Percentiles rank a stretch among this genome's conserved stretches.
Evolutionary conservation across 2,329 filamentous ascomycete species (phyloP).

Genomic region (Hymenoscyphus occultus): DNA sequence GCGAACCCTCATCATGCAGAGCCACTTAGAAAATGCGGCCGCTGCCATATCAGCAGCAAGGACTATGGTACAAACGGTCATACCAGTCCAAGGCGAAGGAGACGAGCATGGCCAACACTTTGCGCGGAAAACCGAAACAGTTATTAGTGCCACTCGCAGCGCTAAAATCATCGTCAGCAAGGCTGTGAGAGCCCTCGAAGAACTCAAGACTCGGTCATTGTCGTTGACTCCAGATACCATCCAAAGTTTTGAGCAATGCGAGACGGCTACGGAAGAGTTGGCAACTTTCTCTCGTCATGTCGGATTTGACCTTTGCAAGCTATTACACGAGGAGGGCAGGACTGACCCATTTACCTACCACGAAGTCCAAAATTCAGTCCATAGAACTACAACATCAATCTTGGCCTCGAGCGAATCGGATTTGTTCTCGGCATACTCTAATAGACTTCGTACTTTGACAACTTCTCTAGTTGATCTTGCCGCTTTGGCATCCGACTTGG

Average conservation of each 20-base stretch:
- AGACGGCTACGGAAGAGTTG: conserved; percentile 61
- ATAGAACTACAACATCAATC: conserved; percentile 50
- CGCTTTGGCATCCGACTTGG: conserved; percentile 65
- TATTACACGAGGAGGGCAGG: conserved; percentile 71
- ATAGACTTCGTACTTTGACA: conserved; percentile 63
- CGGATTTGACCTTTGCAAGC: conserved; percentile 59
- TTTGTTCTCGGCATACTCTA: conserved; percentile 65
- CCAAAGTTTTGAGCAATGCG: conserved; percentile 67
- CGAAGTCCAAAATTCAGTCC: conserved; percentile 65
- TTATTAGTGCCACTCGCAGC: conserved; percentile 74
- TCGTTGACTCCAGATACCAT: conserved; percentile 66
- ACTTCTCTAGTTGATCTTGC: conserved; percentile 67
- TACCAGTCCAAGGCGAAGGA: conserved; percentile 57
- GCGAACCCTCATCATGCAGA: conserved; percentile 72
- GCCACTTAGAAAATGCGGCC: conserved; percentile 75
- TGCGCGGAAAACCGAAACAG: conserved; percentile 64
- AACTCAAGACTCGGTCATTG: conserved; percentile 72
- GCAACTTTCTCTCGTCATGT: conserved; percentile 64
- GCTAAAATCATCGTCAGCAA: conserved; percentile 82
- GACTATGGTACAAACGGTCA: conserved; percentile 62
- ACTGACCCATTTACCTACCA: conserved; percentile 62
- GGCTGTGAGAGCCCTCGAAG: conserved; percentile 71
- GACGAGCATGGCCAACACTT: conserved; percentile 68
- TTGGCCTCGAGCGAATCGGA: conserved; percentile 61
- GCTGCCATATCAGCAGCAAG: conserved; percentile 62